Percentiles rank a stretch among this genome's conserved stretches.
Conservation (phyloP, 2,329 filamentous ascomycete genomes). For the Metarhizium guizhouense region DNA sequence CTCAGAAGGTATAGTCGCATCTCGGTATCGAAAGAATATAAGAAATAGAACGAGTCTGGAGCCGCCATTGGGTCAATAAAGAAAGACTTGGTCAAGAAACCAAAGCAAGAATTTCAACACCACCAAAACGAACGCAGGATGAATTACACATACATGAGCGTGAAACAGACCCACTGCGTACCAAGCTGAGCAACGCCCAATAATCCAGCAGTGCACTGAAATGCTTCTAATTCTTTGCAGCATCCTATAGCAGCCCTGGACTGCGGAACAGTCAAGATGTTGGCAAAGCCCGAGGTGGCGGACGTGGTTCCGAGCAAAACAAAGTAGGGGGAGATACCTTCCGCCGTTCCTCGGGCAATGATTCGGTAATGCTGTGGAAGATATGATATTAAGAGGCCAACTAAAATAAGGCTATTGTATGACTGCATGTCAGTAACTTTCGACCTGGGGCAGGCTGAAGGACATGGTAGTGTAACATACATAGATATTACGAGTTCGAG, state of each 20-base stretch:
- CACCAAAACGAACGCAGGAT: neutral
- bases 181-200: conserved; percentile 87
- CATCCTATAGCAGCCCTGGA: conserved; percentile 78
- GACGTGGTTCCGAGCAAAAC: conserved; percentile 89
- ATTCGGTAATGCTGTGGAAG: conserved; percentile 92
- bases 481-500: conserved; percentile 48
- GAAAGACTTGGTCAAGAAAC: too few species aligned
- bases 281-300: conserved; percentile 79
- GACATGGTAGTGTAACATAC: conserved; percentile 24
- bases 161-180: conserved; percentile 86
- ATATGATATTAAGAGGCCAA: conserved; percentile 88
- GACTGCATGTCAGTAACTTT: neutral
- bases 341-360: conserved; percentile 73
- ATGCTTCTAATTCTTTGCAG: conserved; percentile 70
- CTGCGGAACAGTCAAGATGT: conserved; percentile 80
- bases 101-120: neutral
- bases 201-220: conserved; percentile 77
- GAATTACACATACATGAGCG: conserved; percentile 63
- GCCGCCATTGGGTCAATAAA: conserved; percentile 11
- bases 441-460: neutral
- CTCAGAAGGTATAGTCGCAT: conserved; percentile 38
- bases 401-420: conserved; percentile 55
- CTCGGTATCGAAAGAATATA: conserved; percentile 74
- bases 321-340: conserved; percentile 93
- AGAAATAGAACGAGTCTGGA: conserved; percentile 82